Evolutionary conservation across 768 basidiomycete genomes (phyloP), one percentile per base, ranked within the genome.

Genomic region (Psilocybe sp.): DNA sequence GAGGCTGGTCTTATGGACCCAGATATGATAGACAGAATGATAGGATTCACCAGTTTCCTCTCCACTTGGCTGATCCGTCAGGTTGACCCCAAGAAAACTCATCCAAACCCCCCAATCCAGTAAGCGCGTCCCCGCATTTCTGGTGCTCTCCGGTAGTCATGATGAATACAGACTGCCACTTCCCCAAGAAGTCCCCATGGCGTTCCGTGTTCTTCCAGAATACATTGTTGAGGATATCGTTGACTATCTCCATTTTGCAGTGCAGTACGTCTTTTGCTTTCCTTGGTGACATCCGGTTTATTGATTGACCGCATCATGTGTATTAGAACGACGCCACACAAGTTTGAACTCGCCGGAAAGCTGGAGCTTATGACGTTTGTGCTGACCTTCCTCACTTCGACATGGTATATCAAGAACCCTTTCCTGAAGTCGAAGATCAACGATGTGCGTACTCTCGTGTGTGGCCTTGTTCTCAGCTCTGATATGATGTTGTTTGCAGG

Each of bases 371-470:
- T 98, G 58, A 81, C 85, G 0, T 98, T 98, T 69, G 79, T 85
- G 15, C 71, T 99, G 57, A 93, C 92, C 2, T 98, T 98, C 77
- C 71, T 99, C 52, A 83, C 87, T 5, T 93, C 92, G 34, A 96
- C 95, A 0, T 93, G 92, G 82, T 98, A 94, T 65, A 95, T 99
- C 77, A 97, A 97, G 74, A 99, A 98, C 59, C 97, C 97, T 0
- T 98, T 96, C 76, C 66, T 99, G 59, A 98, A 98, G 69, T 84
- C 92, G 15, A 96, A 98, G 69, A 88, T 98, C 52, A 93, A 98
- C 56, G 91, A 97, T 64, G 92, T 93, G 55, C 39, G 76, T 35
- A 11, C 38, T 54, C 47, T 23, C 23, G 15, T 38, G 23, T n/a
- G 32, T 12, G 9, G 8, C 28, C 14, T 18, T 13, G 16, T n/a